These are phyloP conservation scores for Ceratocystis albifundus DNA, from an alignment of 2,329 filamentous ascomycete genomes.

Conservation along the genomic window DNA sequence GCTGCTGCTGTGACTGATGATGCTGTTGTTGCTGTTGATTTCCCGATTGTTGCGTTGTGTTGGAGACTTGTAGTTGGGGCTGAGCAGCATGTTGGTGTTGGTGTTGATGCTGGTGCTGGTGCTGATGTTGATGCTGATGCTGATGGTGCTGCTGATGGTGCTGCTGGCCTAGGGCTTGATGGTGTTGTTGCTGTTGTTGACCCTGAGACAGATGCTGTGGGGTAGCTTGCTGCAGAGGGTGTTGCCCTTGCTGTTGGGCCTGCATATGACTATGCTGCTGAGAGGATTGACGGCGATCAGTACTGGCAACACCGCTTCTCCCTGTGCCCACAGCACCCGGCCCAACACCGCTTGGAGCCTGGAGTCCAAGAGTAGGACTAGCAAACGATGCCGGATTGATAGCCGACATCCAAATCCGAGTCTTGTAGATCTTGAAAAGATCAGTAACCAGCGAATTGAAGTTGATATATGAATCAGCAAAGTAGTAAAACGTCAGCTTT, in stretches of 20 bases:
- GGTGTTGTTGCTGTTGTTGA: slow-evolving; percentile 11
- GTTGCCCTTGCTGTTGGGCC: slow-evolving; percentile 27
- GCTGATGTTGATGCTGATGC: background rate
- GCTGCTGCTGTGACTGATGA: slow-evolving; percentile 24
- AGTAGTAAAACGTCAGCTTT: slow-evolving; percentile 98
- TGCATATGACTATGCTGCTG: slow-evolving; percentile 32
- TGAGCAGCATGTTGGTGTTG: slow-evolving; percentile 8
- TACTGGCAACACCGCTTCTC: slow-evolving; percentile 36
- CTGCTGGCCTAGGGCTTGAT: background rate
- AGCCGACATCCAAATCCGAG: slow-evolving; percentile 98
- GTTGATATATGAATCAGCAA: slow-evolving; percentile 95
- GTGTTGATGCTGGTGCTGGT: background rate
- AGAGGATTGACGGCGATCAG: slow-evolving; percentile 40
- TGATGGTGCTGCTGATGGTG: slow-evolving; percentile 13
- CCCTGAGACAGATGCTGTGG: slow-evolving; percentile 17
- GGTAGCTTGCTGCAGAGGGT: slow-evolving; percentile 26
- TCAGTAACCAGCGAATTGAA: slow-evolving; percentile 97
- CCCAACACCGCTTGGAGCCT: slow-evolving; percentile 55
- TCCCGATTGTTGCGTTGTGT: slow-evolving; percentile 28
- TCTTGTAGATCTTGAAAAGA: slow-evolving; percentile 98
- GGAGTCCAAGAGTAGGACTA: slow-evolving; percentile 60
- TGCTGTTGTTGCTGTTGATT: slow-evolving; percentile 28
- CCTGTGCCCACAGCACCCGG: slow-evolving; percentile 52
- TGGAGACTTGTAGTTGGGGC: background rate
- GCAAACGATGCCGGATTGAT: slow-evolving; percentile 96